Conservation (phyloP, 768 basidiomycete genomes). For the Lactarius tabidus region DNA sequence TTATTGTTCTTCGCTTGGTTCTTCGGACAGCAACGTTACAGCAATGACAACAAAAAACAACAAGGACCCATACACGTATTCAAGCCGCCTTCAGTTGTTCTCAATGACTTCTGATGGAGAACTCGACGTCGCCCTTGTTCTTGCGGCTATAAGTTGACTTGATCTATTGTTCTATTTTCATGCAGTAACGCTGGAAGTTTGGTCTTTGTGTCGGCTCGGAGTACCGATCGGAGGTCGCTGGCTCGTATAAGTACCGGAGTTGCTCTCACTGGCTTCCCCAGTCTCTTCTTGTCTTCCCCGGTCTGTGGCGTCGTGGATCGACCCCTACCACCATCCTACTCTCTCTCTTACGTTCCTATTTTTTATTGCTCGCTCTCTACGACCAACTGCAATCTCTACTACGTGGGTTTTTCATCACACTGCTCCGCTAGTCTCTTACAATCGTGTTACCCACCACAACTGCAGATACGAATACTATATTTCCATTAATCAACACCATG, state of each 20-base stretch:
- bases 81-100: not conserved
- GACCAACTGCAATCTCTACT: not conserved
- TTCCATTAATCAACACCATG: constrained; percentile 2
- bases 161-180: constrained; percentile 12
- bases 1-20: constrained; percentile 7
- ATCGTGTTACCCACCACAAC: not conserved
- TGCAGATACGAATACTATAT: not conserved
- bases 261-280: not conserved
- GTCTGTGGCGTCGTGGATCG: constrained; percentile 23
- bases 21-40: not conserved
- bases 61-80: constrained; percentile 15
- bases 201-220: not conserved
- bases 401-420: not conserved
- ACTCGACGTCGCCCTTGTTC: constrained; percentile 2
- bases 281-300: constrained; percentile 5
- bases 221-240: not conserved
- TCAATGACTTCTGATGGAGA: not conserved
- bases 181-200: not conserved
- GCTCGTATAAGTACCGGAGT: constrained; percentile 17
- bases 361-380: not conserved
- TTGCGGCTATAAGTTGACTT: not conserved
- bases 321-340: not conserved
- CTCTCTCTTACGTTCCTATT: not conserved
- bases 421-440: not conserved
- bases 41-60: constrained; percentile 12